These are phyloP conservation scores for Teratosphaeria gauchensis DNA, from an alignment of 2,329 filamentous ascomycete species.

Conservation along the genomic window DNA sequence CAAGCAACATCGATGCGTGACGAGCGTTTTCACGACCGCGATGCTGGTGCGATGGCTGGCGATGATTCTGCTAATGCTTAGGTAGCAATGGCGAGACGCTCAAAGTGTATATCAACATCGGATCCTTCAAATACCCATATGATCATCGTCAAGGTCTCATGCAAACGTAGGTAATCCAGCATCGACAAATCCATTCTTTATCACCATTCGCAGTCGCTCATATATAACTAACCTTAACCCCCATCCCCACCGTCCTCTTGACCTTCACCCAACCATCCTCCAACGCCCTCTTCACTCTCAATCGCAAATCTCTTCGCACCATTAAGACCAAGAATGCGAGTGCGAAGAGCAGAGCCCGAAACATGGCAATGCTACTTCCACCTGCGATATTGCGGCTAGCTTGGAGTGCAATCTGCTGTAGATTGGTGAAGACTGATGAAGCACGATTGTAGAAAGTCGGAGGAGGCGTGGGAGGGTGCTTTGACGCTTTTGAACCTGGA, in stretches of 20 bases:
- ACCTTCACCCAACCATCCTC: constrained; percentile 70
- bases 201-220: constrained; percentile 28
- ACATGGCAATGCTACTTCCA: constrained; percentile 40
- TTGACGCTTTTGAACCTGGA: constrained; percentile 1
- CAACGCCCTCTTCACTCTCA: constrained; percentile 61
- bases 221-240: constrained; percentile 94
- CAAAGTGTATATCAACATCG: no score
- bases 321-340: constrained; percentile 68
- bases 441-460: constrained; percentile 17
- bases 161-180: no score
- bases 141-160: no score
- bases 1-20: no score
- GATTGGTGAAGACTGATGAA: constrained; percentile 32
- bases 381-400: constrained; percentile 43
- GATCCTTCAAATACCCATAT: no score
- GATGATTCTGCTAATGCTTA: no score
- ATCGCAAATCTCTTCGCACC: constrained; percentile 62
- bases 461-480: constrained; percentile 8
- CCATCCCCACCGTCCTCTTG: constrained; percentile 81
- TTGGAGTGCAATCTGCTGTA: constrained; percentile 29
- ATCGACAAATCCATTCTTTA: neutral
- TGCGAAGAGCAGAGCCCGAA: constrained; percentile 65
- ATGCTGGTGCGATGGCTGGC: no score
- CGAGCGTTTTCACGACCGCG: no score
- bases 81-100: no score